phyloP scores from a whole-genome alignment of 2,329 filamentous ascomycete genomes.

The Fusarium siculi region DNA sequence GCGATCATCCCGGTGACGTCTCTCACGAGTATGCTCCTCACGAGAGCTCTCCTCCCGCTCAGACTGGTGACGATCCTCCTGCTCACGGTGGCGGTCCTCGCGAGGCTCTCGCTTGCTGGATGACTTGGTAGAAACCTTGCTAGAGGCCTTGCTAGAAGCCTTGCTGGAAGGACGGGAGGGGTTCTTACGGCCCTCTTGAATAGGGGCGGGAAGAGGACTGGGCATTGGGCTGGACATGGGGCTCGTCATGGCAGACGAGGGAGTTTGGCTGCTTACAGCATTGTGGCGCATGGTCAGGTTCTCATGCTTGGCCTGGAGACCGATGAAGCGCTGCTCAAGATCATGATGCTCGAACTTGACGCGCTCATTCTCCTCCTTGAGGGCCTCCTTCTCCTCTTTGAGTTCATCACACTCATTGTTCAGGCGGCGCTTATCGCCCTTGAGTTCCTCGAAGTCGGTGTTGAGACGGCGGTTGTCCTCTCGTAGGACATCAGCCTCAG shows the following conservation, averaged over 20 bases:
- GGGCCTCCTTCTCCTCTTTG: conserved; percentile 33
- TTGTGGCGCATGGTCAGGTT: conserved; percentile 46
- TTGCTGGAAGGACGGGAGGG: conserved; percentile 45
- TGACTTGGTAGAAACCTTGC: conserved; percentile 41
- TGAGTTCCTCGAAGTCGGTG: conserved; percentile 40
- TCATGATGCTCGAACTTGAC: conserved; percentile 46
- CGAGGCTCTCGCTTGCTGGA: conserved; percentile 39
- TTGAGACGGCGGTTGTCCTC: conserved; percentile 43
- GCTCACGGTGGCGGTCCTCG: conserved; percentile 41
- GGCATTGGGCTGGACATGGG: conserved; percentile 40
- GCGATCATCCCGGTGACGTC: conserved; percentile 39
- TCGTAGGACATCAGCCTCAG: conserved; percentile 41
- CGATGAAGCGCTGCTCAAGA: conserved; percentile 41
- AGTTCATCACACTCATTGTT: conserved; percentile 43
- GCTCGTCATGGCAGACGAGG: conserved; percentile 39
- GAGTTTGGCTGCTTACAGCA: conserved; percentile 38
- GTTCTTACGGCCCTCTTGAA: conserved; percentile 45
- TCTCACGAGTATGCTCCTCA: conserved; percentile 33
- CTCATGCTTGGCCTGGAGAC: conserved; percentile 45
- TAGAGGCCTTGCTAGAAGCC: conserved; percentile 46
- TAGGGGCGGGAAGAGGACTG: conserved; percentile 37
- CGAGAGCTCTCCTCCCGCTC: conserved; percentile 38
- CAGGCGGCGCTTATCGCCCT: conserved; percentile 43
- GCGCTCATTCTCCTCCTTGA: conserved; percentile 42
- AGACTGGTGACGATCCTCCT: conserved; percentile 36